A percentile compares a stretch with the other conserved stretches of the same genome.
Evolutionary conservation across 202 grass and related monocot genomes (phyloP).

Genomic region (Zizania palustris): DNA sequence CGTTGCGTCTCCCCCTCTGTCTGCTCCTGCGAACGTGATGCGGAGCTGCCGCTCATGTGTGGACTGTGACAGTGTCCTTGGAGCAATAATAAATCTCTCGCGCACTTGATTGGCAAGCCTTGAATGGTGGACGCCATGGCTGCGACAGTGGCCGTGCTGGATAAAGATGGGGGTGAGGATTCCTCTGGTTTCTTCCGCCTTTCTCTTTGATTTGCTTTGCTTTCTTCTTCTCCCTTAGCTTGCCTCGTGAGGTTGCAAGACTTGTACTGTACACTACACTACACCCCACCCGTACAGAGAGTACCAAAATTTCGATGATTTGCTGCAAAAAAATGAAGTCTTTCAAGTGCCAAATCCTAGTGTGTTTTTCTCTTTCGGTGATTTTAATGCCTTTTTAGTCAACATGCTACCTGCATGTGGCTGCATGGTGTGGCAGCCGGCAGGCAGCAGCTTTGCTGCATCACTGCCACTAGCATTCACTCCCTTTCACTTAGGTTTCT

Average conservation of each 20-base stretch:
- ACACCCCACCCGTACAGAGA: background rate
- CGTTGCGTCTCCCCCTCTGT: background rate
- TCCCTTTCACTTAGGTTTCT: no score
- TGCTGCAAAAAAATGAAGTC: background rate
- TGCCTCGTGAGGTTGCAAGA: background rate
- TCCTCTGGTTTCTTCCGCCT: no score
- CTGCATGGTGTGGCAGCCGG: no score
- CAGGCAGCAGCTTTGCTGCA: no score
- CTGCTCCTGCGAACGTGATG: constrained; percentile 38
- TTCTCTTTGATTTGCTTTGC: background rate
- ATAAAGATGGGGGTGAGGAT: background rate
- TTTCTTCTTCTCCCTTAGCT: background rate
- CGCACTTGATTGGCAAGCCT: background rate
- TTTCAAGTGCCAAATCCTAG: background rate
- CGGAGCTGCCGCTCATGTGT: constrained; percentile 35
- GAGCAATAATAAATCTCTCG: constrained; percentile 4
- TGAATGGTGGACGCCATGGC: background rate
- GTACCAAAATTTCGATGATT: background rate
- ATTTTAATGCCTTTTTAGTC: background rate
- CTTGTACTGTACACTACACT: background rate
- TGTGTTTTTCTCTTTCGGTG: no score
- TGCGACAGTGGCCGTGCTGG: background rate
- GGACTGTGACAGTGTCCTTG: constrained; percentile 43
- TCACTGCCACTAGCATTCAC: background rate
- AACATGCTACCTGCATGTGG: background rate